Base-by-base conservation (phyloP, 495 filamentous ascomycete genomes). In the Annulohypoxylon nitens region DNA sequence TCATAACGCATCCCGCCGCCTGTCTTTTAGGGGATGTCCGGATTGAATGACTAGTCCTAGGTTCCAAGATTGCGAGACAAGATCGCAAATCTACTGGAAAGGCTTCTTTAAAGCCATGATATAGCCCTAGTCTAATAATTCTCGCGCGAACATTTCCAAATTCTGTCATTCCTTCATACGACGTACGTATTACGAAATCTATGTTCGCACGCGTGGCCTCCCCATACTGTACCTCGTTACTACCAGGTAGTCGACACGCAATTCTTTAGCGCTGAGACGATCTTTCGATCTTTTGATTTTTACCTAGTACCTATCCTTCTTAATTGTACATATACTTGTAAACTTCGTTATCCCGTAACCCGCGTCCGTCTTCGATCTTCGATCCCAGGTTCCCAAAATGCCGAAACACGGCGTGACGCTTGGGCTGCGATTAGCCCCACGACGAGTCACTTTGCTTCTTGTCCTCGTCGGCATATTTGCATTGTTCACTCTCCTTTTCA, bases 351-450 rank as follows among this genome's bases (percentile, higher is more conserved):
- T 50, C n/a, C 23, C 39, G 2, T 4, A 30, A 30, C 5, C 30
- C 3, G 30, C 5, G 5, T 30, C 5, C 30, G 23, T 23, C 18
- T 26, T 63, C 37, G 48, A 59, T 23, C 18, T 26, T 63, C 37
- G 48, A 59, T 14, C 23, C 25, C 63, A 69, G 59, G 33, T 53
- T 5, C 23, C 25, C 67, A 71, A 61, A n/a, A 89, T 90, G 86
- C 86, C 86, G 12, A 82, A 84, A 59, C 86, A 86, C 71, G 81
- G 79, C 68, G 82, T 80, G 30, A 25, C 84, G 33, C 83, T 82
- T 41, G 86, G 86, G 50, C 78, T 85, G 23, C 78, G 80, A 65
- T 66, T 87, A 20, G 75, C 76, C 37, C 78, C 85, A 20, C 80
- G 84, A 20, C 83, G 81, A 69, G 75, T 84, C 64, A 83, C 83